A percentile compares a stretch with the other conserved stretches of the same genome.
Evolutionary conservation across 192 early-diverging fungal genomes (phyloP).

Genomic region (Lunasporangiospora selenospora): DNA sequence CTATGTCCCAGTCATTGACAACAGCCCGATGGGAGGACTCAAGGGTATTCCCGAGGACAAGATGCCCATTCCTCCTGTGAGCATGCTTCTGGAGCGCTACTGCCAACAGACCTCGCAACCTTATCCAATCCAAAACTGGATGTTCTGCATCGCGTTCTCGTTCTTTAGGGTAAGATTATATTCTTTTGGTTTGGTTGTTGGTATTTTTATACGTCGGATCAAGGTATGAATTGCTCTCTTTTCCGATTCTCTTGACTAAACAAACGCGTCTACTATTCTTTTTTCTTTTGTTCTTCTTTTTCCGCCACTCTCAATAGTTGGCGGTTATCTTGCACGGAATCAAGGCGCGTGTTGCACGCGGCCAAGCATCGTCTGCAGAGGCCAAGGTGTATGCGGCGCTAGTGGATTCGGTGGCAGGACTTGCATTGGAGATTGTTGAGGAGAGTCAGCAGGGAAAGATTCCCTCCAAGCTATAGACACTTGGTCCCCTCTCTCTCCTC

Average conservation of each 20-base stretch:
- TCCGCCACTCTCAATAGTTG: constrained; percentile 43
- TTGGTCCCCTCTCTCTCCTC: too few relatives aligned
- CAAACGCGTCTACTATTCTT: not conserved
- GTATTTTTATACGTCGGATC: too few relatives aligned
- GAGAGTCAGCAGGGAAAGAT: constrained; percentile 46
- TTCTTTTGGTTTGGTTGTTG: not conserved
- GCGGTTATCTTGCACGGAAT: constrained; percentile 89
- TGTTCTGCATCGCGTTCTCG: constrained; percentile 85
- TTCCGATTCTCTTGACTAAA: not conserved
- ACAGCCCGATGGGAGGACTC: constrained; percentile 52
- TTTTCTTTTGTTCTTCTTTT: not conserved
- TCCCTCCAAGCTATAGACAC: constrained; percentile 42
- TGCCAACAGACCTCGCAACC: constrained; percentile 62
- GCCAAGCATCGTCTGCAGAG: constrained; percentile 84
- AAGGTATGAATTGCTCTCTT: not conserved
- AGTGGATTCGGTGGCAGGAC: constrained; percentile 56
- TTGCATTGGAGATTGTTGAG: constrained; percentile 70
- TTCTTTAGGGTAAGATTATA: constrained; percentile 76
- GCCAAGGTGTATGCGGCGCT: constrained; percentile 49
- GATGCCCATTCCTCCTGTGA: constrained; percentile 68
- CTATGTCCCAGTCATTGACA: constrained; percentile 52
- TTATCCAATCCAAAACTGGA: constrained; percentile 82
- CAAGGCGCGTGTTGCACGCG: constrained; percentile 82
- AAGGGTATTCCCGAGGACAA: constrained; percentile 30
- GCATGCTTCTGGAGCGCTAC: constrained; percentile 76